Base-by-base conservation (phyloP, 441 rosid genomes). In the Eruca vesicaria region DNA sequence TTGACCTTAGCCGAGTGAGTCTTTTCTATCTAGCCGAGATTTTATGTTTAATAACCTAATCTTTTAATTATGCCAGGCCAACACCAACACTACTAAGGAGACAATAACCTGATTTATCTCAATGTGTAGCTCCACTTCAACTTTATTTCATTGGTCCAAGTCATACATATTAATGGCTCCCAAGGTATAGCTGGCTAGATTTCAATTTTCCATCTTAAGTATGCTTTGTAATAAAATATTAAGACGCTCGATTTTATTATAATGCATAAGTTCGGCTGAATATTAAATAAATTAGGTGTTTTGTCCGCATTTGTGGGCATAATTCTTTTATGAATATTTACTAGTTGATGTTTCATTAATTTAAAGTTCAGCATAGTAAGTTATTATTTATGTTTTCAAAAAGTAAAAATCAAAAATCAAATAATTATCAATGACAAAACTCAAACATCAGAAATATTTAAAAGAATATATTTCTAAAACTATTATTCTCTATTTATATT, bases 101-200 rank as follows among this genome's bases (percentile, higher is more conserved):
- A 77, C 71, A 45, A 64, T 57, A 70, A 45, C 72, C 76, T 70
- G 63, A 64, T 58, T 64, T 32, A 63, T 31, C 41, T 32, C 76
- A 65, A 64, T 48, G 15, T 57, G 20, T 48, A 71, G 48, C 56
- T 65, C 80, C 72, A 65, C 64, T 71, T 59, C 14, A 65, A 9
- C 14, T 66, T 10, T 52, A 29, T 78, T 29, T 20, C 7, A 78
- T 66, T 78, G 48, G 77, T 71, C 69, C 73, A 72, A 58, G 2
- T 71, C 67, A 65, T 65, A 2, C 33, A 59, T 7, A 58, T n/a
- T n/a, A n/a, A n/a, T n/a, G n/a, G 10, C 16, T 60, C 33, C 72
- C 59, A 33, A 18, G 29, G 63, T 65, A 50, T 35, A 65, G 48
- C 63, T 66, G 36, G 48, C 36, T 36, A 72, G 18, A 66, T 67